Evolutionary conservation across 2,329 filamentous ascomycete species (phyloP), one percentile per base, ranked within the genome.

Genomic region (Stachybotrys elegans): DNA sequence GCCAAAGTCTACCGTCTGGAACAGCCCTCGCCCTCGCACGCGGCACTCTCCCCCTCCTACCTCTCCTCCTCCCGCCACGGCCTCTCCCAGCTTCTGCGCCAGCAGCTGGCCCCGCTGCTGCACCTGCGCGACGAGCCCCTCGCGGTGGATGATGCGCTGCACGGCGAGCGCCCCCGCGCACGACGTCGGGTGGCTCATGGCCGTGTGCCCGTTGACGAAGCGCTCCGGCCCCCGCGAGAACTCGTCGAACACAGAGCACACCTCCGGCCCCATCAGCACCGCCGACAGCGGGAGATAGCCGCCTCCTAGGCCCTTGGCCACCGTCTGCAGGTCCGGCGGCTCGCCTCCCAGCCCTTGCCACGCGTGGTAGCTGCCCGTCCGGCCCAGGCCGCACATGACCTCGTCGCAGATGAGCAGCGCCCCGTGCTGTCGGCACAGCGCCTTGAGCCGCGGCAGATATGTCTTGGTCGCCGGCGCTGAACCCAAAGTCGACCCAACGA

Each of bases 381-480:
- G 70, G 6, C 81, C 81, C 62, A 78, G 75, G 12, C 81, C 81
- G 43, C 75, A 81, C 83, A 88, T 86, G 49, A 88, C 73, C 57
- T 77, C 71, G 48, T 78, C 75, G 0, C 76, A 45, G 19, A 75
- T 64, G 13, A 79, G 61, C 8, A 81, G 62, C 1, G 73, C 70
- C 2, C 72, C 74, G 47, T 79, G 62, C 31, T 68, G 68, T 22
- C 72, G 64, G 57, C 78, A 81, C 1, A 83, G 63, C 0, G 60
- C 52, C 38, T 70, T 52, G 1, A 73, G 76, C 27, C 69, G 70
- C 27, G 64, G 54, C 51, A 77, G 70, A 44, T 82, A 83, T 0
- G 73, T 74, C 1, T 60, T 54, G 0, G 74, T 61, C 0, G 78
- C 55, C 0, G 76, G 66, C 0, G 76, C 71, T 42, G 71, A 75